phyloP scores from a whole-genome alignment of 805 yeast genomes.

The Metschnikowia colocasiae region DNA sequence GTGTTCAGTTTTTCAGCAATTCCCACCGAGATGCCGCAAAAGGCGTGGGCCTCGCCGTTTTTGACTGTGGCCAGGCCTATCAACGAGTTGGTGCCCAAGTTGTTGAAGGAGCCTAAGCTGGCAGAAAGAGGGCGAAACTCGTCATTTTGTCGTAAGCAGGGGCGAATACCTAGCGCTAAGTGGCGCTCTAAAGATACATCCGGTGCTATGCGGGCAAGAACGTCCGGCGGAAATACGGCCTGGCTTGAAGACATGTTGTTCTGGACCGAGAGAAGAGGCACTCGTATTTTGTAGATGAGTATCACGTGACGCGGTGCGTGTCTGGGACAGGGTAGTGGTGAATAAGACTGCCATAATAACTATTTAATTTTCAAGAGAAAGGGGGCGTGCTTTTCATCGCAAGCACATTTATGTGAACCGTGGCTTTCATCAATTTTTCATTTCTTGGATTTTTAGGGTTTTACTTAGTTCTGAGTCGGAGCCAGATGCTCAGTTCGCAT shows the following conservation, averaged over 20 bases:
- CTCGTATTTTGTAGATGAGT: conserved; percentile 4
- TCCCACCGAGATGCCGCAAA: conserved; percentile 69
- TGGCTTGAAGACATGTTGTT: conserved; percentile 12
- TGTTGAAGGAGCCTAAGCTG: conserved; percentile 36
- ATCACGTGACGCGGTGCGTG: conserved; percentile 4
- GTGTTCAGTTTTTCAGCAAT: conserved; percentile 50
- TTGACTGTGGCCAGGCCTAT: conserved; percentile 69
- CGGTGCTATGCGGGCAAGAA: conserved; percentile 80
- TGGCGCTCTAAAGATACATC: conserved; percentile 79
- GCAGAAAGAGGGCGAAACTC: conserved; percentile 61
- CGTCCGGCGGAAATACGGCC: conserved; percentile 73
- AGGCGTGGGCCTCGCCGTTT: conserved; percentile 68
- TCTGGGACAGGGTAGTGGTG: too few relatives aligned
- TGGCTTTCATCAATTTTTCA: background rate
- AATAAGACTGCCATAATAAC: too few relatives aligned
- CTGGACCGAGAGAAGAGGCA: background rate
- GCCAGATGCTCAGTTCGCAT: background rate
- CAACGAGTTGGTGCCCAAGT: conserved; percentile 30
- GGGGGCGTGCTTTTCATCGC: too few relatives aligned
- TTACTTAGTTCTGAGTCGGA: background rate
- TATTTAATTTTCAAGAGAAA: too few relatives aligned
- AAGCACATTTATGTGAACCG: too few relatives aligned
- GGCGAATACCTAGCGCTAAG: conserved; percentile 69
- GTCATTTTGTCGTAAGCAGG: conserved; percentile 62
- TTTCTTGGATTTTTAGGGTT: background rate